Conservation (phyloP, 176 grass and related monocot genomes). For the Panicum miliaceum region DNA sequence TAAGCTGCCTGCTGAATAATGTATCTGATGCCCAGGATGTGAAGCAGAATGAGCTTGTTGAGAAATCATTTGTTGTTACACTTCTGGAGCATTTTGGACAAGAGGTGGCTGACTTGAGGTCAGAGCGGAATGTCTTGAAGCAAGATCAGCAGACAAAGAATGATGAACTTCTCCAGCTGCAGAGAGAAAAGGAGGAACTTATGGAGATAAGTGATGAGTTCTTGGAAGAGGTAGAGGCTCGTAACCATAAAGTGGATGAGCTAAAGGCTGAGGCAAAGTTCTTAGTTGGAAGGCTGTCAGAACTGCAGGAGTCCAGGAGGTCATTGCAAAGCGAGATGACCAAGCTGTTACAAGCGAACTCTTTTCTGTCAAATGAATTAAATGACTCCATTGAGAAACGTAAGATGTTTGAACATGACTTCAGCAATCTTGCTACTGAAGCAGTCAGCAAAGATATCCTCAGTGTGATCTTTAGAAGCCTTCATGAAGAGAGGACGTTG, state of each 20-base stretch:
- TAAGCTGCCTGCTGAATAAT: slow-evolving; percentile 58
- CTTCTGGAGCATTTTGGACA: slow-evolving; percentile 88
- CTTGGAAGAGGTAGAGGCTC: slow-evolving; percentile 59
- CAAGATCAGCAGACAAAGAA: slow-evolving; percentile 55
- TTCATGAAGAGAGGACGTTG: slow-evolving; percentile 59
- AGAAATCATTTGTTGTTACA: slow-evolving; percentile 83
- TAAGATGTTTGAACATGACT: slow-evolving; percentile 59
- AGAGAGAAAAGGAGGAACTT: slow-evolving; percentile 60
- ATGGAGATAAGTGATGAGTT: slow-evolving; percentile 57
- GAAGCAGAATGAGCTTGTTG: slow-evolving; percentile 76
- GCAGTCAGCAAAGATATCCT: slow-evolving; percentile 72
- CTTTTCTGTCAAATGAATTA: slow-evolving; percentile 57
- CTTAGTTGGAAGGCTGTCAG: slow-evolving; percentile 70
- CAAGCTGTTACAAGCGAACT: slow-evolving; percentile 74
- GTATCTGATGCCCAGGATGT: slow-evolving; percentile 79
- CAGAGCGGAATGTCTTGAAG: slow-evolving; percentile 63
- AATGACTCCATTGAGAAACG: slow-evolving; percentile 54
- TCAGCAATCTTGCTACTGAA: slow-evolving; percentile 54
- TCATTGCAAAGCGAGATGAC: slow-evolving; percentile 69
- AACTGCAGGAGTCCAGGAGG: slow-evolving; percentile 69
- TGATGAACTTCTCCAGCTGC: slow-evolving; percentile 54
- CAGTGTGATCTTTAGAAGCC: slow-evolving; percentile 56
- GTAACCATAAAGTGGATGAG: slow-evolving; percentile 64
- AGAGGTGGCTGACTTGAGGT: slow-evolving; percentile 75
- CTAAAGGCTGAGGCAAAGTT: slow-evolving; percentile 71